Conservation (phyloP, 2,329 filamentous ascomycete species). For the Colletotrichum sp. region DNA sequence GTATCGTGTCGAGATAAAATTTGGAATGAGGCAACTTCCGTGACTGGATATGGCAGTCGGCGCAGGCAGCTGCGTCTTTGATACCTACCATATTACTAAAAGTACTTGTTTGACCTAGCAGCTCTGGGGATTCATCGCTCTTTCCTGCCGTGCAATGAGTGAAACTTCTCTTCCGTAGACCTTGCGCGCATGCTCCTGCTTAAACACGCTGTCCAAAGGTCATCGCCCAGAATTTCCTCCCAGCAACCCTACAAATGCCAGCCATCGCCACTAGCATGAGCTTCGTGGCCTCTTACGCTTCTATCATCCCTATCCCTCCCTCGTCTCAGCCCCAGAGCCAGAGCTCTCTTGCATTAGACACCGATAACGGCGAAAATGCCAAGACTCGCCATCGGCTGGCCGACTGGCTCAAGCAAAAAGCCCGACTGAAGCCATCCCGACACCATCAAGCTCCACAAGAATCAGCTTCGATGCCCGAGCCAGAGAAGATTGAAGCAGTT, state of each 20-base stretch:
- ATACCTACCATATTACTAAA: slow-evolving; percentile 17
- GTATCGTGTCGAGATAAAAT: not conserved
- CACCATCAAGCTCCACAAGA: not conserved
- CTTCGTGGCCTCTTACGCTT: not conserved
- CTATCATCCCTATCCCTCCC: not conserved
- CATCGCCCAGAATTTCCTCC: not conserved
- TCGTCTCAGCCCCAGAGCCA: not conserved
- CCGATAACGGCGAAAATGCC: not conserved
- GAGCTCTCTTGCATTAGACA: not conserved
- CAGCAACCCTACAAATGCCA: not conserved
- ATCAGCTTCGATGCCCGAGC: not conserved
- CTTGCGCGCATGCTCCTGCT: not conserved
- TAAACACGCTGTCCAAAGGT: not conserved
- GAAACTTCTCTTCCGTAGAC: not conserved
- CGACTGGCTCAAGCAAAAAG: not conserved
- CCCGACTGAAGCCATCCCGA: not conserved
- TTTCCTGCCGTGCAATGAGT: not conserved
- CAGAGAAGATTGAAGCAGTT: not conserved
- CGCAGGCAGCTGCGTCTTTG: not conserved
- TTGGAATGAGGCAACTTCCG: not conserved
- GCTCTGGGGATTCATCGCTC: not conserved
- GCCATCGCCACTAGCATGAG: not conserved
- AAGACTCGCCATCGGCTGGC: not conserved
- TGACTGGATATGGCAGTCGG: slow-evolving; percentile 14
- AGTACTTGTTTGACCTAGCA: not conserved